These are phyloP conservation scores for Rhodamnia argentea DNA, from an alignment of 345 rosid species.

Conservation along the genomic window DNA sequence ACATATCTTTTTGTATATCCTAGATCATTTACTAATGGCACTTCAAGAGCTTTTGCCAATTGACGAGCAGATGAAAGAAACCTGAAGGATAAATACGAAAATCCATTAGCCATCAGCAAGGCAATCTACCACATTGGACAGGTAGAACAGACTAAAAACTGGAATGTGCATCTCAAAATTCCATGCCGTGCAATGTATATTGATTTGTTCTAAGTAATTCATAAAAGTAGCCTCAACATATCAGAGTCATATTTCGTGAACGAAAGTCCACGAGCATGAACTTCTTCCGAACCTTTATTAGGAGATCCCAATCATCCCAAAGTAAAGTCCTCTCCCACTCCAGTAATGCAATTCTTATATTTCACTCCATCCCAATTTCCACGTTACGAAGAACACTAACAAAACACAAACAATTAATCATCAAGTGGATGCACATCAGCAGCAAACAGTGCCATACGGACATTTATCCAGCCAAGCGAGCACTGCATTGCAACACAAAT, in stretches of 20 bases:
- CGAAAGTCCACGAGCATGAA: background rate
- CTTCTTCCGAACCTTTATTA: background rate
- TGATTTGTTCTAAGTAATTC: background rate
- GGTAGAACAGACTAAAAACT: background rate
- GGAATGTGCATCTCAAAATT: background rate
- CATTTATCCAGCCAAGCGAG: background rate
- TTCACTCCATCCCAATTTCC: background rate
- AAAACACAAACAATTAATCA: background rate
- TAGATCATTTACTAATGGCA: conserved; percentile 94
- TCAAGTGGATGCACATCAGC: background rate
- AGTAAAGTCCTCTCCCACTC: background rate
- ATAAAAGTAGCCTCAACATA: background rate
- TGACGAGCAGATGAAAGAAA: conserved; percentile 97
- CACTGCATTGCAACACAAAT: background rate
- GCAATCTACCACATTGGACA: background rate
- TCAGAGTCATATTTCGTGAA: background rate
- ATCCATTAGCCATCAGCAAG: background rate
- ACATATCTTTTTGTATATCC: conserved; percentile 99
- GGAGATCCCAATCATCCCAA: background rate
- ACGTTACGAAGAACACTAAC: background rate
- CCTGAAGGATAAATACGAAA: conserved; percentile 24
- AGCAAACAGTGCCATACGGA: background rate
- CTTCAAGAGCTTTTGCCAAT: conserved; percentile 93
- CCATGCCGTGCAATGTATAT: background rate
- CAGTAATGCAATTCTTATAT: background rate